Conservation (phyloP, 345 rosid genomes). For the Euphorbia peplus region DNA sequence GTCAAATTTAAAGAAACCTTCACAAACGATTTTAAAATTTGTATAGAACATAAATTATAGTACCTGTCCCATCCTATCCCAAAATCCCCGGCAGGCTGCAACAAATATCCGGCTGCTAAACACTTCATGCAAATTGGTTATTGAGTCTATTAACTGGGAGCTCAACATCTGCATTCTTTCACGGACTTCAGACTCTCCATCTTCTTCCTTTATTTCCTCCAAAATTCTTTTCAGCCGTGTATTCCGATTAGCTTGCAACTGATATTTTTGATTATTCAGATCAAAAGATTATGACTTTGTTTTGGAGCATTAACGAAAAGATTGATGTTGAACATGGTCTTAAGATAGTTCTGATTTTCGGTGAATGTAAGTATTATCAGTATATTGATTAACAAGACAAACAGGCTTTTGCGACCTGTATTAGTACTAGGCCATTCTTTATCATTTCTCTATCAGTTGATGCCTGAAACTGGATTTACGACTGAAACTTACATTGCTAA, state of each 20-base stretch:
- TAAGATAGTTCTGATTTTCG: neutral
- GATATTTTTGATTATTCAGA: conserved; percentile 17
- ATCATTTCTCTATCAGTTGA: too few species aligned
- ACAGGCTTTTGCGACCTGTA: neutral
- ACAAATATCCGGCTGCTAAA: conserved; percentile 77
- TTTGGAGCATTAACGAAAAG: conserved; percentile 1
- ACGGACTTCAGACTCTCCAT: conserved; percentile 82
- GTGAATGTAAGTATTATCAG: neutral
- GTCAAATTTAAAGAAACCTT: neutral
- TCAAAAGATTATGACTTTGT: neutral
- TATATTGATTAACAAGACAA: neutral
- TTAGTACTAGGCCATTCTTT: too few species aligned
- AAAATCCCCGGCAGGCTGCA: conserved; percentile 77
- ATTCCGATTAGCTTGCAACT: conserved; percentile 72
- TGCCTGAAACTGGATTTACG: neutral
- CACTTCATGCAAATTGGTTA: conserved; percentile 73
- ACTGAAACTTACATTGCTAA: conserved; percentile 63
- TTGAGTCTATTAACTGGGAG: conserved; percentile 63
- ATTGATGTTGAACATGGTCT: neutral
- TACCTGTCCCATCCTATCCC: conserved; percentile 98
- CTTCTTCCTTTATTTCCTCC: conserved; percentile 87
- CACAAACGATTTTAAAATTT: neutral
- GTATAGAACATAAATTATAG: neutral
- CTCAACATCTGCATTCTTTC: conserved; percentile 80
- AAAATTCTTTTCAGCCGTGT: conserved; percentile 77